Evolutionary conservation across 148 eudicot species (phyloP), one percentile per base, ranked within the genome.

Genomic region (Heliosperma pusillum): DNA sequence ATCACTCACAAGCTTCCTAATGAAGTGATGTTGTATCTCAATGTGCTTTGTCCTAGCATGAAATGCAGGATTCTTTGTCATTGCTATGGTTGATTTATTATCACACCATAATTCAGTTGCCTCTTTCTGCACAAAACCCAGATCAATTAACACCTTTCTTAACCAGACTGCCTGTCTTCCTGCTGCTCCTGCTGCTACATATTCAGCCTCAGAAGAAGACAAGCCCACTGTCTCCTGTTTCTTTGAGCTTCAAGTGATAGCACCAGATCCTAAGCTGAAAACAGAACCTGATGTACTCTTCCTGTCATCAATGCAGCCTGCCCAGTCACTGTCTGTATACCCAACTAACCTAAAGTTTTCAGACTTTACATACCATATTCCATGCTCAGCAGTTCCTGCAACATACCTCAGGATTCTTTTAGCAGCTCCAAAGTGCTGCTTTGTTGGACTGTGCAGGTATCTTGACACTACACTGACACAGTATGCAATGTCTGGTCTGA

Each of bases 401-500:
- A 45, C 12, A 7, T 45, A 21, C 10, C 59, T 16, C 40, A 71
- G 24, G 0, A 78, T 24, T 8, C 50, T 45, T 50, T 44, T 50
- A 5, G 63, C 52, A 2, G 25, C 60, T 19, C 63, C 70, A 19
- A 50, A 60, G 11, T 78, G 81, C 1, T 66, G 55, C 11, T 66
- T 57, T 2, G 72, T 20, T 0, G 81, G 73, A 22, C 7, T 21
- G 10, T 79, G 77, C 0, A 45, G 1, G 1, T 45, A 45, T 8
- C 50, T 45, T 9, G 50, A 45, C 12, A 45, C 50, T 1, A 66
- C 30, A 4, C 79, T 52, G 3, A 77, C 74, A 15, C 68, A 59
- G 42, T 33, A 77, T 0, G 59, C n/a, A 21, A 77, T 57, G n/a
- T 77, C 40, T 6, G 74, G 74, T 20, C 79, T 42, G 0, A 56